phyloP scores from a whole-genome alignment of 192 early-diverging fungal species.

The Neocallimastix lanati region DNA sequence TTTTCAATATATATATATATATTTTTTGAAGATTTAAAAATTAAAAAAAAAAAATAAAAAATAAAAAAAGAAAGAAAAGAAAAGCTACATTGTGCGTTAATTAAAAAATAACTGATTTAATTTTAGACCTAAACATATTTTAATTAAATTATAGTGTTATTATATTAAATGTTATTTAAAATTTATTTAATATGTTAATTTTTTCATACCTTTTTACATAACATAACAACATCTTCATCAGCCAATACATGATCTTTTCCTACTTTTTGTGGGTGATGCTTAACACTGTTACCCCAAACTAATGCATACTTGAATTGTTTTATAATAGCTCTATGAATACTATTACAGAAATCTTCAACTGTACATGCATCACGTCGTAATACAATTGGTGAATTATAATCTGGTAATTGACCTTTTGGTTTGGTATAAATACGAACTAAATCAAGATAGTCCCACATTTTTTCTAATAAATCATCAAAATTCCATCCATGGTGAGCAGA shows the following conservation, averaged over 20 bases:
- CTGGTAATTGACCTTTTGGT: constrained; percentile 87
- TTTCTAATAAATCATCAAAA: constrained; percentile 87
- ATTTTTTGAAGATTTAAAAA: too few species aligned
- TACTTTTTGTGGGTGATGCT: constrained; percentile 96
- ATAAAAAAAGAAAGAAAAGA: too few species aligned
- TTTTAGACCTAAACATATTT: too few species aligned
- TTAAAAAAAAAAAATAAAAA: too few species aligned
- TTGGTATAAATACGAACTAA: constrained; percentile 68
- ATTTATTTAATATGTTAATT: too few species aligned
- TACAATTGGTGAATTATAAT: constrained; percentile 86
- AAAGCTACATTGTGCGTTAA: too few species aligned
- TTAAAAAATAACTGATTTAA: too few species aligned
- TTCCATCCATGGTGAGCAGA: constrained; percentile 59
- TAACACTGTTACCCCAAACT: constrained; percentile 90
- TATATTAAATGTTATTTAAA: too few species aligned
- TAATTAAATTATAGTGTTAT: too few species aligned
- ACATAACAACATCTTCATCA: constrained; percentile 85
- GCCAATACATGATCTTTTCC: constrained; percentile 74
- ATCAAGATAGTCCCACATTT: constrained; percentile 51
- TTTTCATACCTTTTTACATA: not conserved
- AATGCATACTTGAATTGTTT: constrained; percentile 80
- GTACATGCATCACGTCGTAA: constrained; percentile 44
- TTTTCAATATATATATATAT: too few species aligned
- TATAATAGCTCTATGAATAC: constrained; percentile 85
- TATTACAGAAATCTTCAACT: constrained; percentile 87